Conservation (phyloP, 1,284 basidiomycete species). For the Ceratobasidium sp. region DNA sequence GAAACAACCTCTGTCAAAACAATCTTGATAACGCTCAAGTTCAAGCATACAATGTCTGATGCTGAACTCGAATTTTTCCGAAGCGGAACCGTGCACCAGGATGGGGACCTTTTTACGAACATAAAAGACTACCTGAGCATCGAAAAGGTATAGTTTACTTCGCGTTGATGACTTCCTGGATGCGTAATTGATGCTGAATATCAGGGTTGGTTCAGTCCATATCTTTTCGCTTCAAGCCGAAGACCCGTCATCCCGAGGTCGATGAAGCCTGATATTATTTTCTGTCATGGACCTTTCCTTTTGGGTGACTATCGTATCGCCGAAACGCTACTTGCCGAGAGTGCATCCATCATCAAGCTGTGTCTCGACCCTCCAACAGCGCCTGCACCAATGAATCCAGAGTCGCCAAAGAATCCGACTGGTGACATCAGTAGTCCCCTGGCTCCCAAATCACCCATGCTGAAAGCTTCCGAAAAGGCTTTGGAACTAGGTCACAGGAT, state of each 20-base stretch:
- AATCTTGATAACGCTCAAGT: slow-evolving; percentile 64
- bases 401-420: slow-evolving; percentile 10
- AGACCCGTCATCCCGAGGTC: slow-evolving; percentile 58
- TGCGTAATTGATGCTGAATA: background rate
- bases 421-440: slow-evolving; percentile 41
- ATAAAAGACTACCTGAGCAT: slow-evolving; percentile 65
- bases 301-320: slow-evolving; percentile 45
- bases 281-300: slow-evolving; percentile 69
- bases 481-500: slow-evolving; percentile 33
- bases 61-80: slow-evolving; percentile 66
- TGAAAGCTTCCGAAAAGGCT: slow-evolving; percentile 20
- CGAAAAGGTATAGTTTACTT: slow-evolving; percentile 64
- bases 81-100: slow-evolving; percentile 61
- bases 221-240: slow-evolving; percentile 65
- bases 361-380: slow-evolving; percentile 50
- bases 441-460: slow-evolving; percentile 39
- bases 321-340: slow-evolving; percentile 57
- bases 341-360: slow-evolving; percentile 59
- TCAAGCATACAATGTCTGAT: slow-evolving; percentile 64
- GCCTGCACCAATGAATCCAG: slow-evolving; percentile 39
- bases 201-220: slow-evolving; percentile 58
- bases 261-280: slow-evolving; percentile 69
- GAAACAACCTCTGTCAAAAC: slow-evolving; percentile 66
- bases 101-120: slow-evolving; percentile 61
- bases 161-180: background rate